Base-by-base conservation (phyloP, 176 grass and related monocot genomes). In the Juncus effusus region DNA sequence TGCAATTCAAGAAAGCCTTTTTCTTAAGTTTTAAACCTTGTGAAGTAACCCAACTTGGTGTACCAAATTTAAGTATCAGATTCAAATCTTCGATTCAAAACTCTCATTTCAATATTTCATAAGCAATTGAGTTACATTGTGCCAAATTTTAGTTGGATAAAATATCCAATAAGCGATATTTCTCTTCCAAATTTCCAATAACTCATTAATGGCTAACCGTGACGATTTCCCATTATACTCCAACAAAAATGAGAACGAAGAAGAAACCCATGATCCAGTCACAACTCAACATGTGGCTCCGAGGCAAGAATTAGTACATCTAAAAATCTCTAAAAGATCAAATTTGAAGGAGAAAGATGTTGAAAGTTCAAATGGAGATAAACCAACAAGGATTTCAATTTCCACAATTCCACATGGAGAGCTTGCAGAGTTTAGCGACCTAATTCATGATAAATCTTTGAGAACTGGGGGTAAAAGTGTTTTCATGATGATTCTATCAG, bases 401-500 rank as follows among this genome's bases (percentile, higher is more conserved):
- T 71, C 68, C 2, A 59, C 68, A 41, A 59, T 71, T 36, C 68
- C 39, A 11, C 68, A n/a, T n/a, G 14, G 57, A 10, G 68, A 59
- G 9, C 42, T 71, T 12, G 54, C 15, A 9, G 68, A 71, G 12
- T 59, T 71, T 13, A 45, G 13, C 15, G 54, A 55, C 19, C 42
- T 36, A 11, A 36, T 42, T 13, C 19, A 38, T 7, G 68, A 37
- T 59, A 71, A 59, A 71, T 45, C 68, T 59, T 12, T 36, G 38
- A 71, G 19, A 52, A 71, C 13, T 45, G 54, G 12, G 5, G 38
- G 57, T 11, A 55, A 58, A 42, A 40, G 52, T 45, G 52, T 71
- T 42, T 71, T 71, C 51, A 62, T 96, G 59, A 67, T 96, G 36
- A 91, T 87, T 42, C 74, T 96, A 10, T 81, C 93, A 13, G 93